phyloP scores from a whole-genome alignment of 495 filamentous ascomycete species.

The Neurospora sp. region DNA sequence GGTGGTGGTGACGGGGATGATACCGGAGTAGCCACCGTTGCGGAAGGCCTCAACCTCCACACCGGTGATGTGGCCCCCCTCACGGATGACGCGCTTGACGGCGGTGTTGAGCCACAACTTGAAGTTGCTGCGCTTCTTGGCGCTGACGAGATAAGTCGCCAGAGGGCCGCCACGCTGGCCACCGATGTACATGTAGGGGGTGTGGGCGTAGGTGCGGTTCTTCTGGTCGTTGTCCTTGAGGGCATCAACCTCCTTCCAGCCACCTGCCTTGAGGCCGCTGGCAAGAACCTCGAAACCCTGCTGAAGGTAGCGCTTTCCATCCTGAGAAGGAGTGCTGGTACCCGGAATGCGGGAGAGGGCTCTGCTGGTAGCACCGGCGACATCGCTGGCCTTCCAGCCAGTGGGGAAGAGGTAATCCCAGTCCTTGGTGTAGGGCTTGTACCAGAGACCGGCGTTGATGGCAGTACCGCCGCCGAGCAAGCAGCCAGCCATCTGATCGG shows the following conservation, averaged over 20 bases:
- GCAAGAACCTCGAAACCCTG: conserved; percentile 52
- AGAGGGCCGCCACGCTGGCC: conserved; percentile 63
- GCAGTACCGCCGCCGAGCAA: conserved; percentile 71
- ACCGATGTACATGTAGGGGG: conserved; percentile 58
- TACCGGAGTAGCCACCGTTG: conserved; percentile 45
- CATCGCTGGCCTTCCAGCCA: conserved; percentile 60
- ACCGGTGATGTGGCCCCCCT: conserved; percentile 51
- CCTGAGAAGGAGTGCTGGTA: conserved; percentile 54
- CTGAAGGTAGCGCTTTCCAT: conserved; percentile 61
- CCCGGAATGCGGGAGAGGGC: conserved; percentile 64
- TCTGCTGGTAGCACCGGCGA: conserved; percentile 44
- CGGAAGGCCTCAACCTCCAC: conserved; percentile 54
- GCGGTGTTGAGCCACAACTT: conserved; percentile 53
- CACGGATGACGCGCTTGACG: conserved; percentile 55
- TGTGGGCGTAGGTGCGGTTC: conserved; percentile 54
- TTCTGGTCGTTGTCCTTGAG: conserved; percentile 53
- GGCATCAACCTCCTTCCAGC: conserved; percentile 54
- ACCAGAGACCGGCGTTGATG: conserved; percentile 56
- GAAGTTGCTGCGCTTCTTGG: conserved; percentile 54
- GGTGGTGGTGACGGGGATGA: conserved; percentile 46
- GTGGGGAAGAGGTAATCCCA: conserved; percentile 66
- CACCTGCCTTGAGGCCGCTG: conserved; percentile 41
- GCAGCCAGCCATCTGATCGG: conserved; percentile 65
- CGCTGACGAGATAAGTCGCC: conserved; percentile 61
- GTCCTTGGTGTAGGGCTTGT: conserved; percentile 41